These are phyloP conservation scores for Syzygium aqueum DNA, from an alignment of 345 rosid genomes.

Conservation along the genomic window DNA sequence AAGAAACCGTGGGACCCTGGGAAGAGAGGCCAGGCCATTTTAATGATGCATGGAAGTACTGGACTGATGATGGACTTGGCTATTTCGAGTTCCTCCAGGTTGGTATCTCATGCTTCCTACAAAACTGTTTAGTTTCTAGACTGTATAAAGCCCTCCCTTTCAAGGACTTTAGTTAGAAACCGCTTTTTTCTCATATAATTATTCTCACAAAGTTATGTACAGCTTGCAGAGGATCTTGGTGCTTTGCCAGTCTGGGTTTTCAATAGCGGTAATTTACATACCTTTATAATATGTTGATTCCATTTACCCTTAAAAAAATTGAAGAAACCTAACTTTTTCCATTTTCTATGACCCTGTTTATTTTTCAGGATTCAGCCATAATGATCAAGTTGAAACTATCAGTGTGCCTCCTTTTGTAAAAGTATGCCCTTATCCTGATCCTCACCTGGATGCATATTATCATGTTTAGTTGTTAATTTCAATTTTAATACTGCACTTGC, in stretches of 20 bases:
- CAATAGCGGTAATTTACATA: constrained; percentile 56
- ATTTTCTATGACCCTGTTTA: background rate
- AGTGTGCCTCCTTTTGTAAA: constrained; percentile 66
- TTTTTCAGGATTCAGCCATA: constrained; percentile 70
- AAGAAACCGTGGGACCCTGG: constrained; percentile 88
- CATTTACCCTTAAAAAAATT: background rate
- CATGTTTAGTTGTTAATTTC: background rate
- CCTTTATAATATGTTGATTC: background rate
- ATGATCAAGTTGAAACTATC: constrained; percentile 72
- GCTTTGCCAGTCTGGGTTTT: constrained; percentile 90
- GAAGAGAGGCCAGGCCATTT: constrained; percentile 97
- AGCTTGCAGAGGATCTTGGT: constrained; percentile 88
- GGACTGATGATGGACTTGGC: constrained; percentile 98
- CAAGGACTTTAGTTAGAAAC: background rate
- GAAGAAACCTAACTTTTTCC: background rate
- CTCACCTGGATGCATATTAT: background rate
- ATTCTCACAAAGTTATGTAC: constrained; percentile 5
- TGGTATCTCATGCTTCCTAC: constrained; percentile 1
- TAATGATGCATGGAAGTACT: constrained; percentile 93
- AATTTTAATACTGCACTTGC: background rate
- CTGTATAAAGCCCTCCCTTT: background rate
- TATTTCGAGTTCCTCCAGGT: constrained; percentile 86
- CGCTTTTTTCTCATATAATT: background rate
- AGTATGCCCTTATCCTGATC: constrained; percentile 17
- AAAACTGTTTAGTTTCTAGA: background rate